Conservation (phyloP, 495 filamentous ascomycete genomes). For the Hyaloscypha finlandica region DNA sequence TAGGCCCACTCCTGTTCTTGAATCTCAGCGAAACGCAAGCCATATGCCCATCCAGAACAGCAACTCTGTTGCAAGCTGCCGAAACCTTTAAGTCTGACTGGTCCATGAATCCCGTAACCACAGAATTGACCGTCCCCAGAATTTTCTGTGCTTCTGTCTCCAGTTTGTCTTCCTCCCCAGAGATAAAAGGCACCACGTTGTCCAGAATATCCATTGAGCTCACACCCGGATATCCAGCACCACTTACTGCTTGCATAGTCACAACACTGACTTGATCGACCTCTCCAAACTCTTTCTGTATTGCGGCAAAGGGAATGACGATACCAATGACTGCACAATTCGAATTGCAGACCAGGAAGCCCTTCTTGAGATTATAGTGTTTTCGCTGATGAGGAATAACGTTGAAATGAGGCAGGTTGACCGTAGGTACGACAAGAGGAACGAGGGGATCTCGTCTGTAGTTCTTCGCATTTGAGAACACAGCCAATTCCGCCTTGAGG, state of each 20-base stretch:
- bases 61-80: constrained; percentile 80
- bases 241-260: constrained; percentile 78
- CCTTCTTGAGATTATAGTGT: constrained; percentile 66
- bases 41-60: constrained; percentile 83
- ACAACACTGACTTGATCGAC: constrained; percentile 77
- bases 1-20: constrained; percentile 35
- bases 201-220: constrained; percentile 74
- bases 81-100: constrained; percentile 67
- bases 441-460: constrained; percentile 79
- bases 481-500: constrained; percentile 71
- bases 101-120: constrained; percentile 65
- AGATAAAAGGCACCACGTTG: constrained; percentile 84
- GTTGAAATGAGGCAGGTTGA: constrained; percentile 77
- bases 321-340: constrained; percentile 90
- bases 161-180: constrained; percentile 88
- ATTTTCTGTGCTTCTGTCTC: constrained; percentile 87
- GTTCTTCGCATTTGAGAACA: constrained; percentile 92
- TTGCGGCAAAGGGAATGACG: constrained; percentile 84
- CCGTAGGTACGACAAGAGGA: constrained; percentile 83
- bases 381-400: constrained; percentile 75
- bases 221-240: constrained; percentile 86
- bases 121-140: constrained; percentile 65
- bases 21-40: constrained; percentile 81
- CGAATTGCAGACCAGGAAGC: constrained; percentile 86
- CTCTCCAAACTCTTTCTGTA: constrained; percentile 73